Evolutionary conservation across 1,284 basidiomycete genomes (phyloP).

Genomic region (Cryptococcus sp.): DNA sequence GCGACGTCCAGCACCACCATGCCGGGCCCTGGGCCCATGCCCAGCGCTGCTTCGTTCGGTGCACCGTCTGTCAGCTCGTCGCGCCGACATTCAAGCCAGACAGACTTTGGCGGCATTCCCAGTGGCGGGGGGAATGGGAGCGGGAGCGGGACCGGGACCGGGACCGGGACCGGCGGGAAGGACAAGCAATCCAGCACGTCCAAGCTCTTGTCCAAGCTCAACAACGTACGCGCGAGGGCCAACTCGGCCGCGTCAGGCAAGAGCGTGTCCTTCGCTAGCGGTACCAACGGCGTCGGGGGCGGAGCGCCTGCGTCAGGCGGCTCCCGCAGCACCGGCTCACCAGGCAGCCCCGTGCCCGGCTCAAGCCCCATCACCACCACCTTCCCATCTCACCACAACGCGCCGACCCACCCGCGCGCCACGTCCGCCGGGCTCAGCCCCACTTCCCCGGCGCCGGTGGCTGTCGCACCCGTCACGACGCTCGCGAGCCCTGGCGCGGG

Average conservation of each 20-base stretch:
- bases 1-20: constrained; percentile 10
- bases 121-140: no score
- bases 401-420: neutral
- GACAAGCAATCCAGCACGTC: constrained; percentile 20
- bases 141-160: neutral
- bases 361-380: neutral
- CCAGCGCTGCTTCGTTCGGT: neutral
- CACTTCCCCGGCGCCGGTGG: constrained; percentile 17
- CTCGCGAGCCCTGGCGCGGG: constrained; percentile 17
- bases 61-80: constrained; percentile 6
- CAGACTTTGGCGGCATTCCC: neutral
- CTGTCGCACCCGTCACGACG: constrained; percentile 23
- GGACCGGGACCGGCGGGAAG: neutral
- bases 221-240: constrained; percentile 17
- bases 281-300: no score
- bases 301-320: neutral
- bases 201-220: constrained; percentile 38
- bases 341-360: neutral
- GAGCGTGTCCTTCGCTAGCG: neutral
- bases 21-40: neutral
- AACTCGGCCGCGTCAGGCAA: constrained; percentile 13
- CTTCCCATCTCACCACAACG: neutral
- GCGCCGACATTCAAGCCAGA: constrained; percentile 1
- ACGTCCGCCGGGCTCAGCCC: constrained; percentile 13
- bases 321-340: neutral